Evolutionary conservation across 23 red algal species (phyloP).

Genomic region (Gracilaria vermiculophylla): DNA sequence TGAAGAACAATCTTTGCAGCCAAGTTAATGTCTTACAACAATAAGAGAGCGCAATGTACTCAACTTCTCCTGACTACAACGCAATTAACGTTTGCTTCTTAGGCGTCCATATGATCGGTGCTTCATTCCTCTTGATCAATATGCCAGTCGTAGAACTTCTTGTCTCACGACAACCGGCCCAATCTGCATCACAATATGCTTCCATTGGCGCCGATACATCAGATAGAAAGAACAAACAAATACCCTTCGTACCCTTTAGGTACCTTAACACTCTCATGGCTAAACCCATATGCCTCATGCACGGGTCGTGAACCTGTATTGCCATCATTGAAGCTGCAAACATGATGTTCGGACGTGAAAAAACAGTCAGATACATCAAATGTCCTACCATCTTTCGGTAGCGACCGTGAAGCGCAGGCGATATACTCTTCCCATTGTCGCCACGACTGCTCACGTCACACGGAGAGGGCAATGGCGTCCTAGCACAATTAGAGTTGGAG

Average conservation of each 20-base stretch:
- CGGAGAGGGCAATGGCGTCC: background rate
- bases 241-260: background rate
- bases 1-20: background rate
- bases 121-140: background rate
- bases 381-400: no score
- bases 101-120: background rate
- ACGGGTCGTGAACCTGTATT: no score
- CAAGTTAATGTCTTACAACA: background rate
- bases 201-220: background rate
- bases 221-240: background rate
- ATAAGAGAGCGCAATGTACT: background rate
- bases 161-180: background rate
- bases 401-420: no score
- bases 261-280: no score
- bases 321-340: no score
- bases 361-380: no score
- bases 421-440: no score
- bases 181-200: background rate
- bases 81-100: background rate
- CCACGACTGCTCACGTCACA: no score
- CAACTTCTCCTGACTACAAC: background rate
- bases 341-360: no score
- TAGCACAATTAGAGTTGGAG: background rate
- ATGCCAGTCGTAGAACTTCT: background rate
- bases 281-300: no score